phyloP scores from a whole-genome alignment of 441 rosid genomes.

The Bocquillonia castaneifolia region DNA sequence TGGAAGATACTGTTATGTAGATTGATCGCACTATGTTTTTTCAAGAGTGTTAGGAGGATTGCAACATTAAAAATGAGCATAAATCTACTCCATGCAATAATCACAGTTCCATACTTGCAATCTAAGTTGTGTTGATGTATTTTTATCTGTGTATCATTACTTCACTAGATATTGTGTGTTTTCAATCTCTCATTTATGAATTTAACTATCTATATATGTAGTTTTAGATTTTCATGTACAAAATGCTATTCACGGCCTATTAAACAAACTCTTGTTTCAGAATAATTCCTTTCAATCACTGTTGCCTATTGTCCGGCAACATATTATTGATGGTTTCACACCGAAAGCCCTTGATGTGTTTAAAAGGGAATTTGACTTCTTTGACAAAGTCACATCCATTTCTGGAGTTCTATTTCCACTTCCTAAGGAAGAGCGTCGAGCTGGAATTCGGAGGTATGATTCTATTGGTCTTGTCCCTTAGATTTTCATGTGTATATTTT shows the following conservation, averaged over 20 bases:
- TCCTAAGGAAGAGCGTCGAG: constrained; percentile 95
- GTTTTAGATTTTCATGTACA: background rate
- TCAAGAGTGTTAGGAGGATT: too few relatives aligned
- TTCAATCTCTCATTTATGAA: background rate
- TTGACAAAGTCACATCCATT: constrained; percentile 88
- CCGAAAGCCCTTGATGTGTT: constrained; percentile 75
- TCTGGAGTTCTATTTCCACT: constrained; percentile 73
- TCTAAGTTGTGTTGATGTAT: too few relatives aligned
- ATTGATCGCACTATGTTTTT: too few relatives aligned
- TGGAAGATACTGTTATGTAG: too few relatives aligned
- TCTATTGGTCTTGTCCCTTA: constrained; percentile 14
- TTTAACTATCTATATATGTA: background rate
- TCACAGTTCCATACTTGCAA: background rate
- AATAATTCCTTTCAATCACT: constrained; percentile 62
- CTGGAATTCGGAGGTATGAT: constrained; percentile 79
- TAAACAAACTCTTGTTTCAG: constrained; percentile 46
- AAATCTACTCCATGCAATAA: background rate
- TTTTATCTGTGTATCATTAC: background rate
- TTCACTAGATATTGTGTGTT: background rate
- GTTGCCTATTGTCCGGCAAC: constrained; percentile 76
- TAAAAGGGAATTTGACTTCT: constrained; percentile 86
- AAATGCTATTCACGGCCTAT: constrained; percentile 12
- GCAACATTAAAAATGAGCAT: background rate
- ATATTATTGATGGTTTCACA: constrained; percentile 74
- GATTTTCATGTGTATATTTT: constrained; percentile 7